Conservation (phyloP, 208 protist genomes). For the Acanthamoeba lugdunensis region DNA sequence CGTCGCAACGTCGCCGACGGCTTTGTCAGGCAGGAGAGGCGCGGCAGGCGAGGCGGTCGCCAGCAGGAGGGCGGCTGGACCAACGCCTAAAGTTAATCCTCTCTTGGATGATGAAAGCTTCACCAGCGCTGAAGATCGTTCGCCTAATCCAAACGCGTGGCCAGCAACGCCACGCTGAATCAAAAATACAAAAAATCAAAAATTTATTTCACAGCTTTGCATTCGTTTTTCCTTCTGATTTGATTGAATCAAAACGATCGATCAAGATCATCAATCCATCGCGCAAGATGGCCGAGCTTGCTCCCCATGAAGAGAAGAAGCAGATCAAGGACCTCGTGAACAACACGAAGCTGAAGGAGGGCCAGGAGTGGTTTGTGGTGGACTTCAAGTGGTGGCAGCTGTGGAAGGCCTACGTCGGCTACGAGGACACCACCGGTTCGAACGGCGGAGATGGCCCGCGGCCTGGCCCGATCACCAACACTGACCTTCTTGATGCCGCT, state of each 20-base stretch:
- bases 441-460: neutral
- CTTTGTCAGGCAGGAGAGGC: conserved; percentile 24
- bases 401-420: conserved; percentile 61
- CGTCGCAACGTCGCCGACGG: conserved; percentile 33
- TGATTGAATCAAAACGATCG: no score
- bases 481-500: neutral
- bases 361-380: conserved; percentile 47
- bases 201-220: neutral
- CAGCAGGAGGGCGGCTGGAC: neutral
- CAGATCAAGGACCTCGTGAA: conserved; percentile 21
- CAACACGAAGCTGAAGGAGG: conserved; percentile 1
- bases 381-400: conserved; percentile 41
- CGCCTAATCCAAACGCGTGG: no score
- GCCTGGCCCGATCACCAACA: conserved; percentile 65
- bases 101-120: no score
- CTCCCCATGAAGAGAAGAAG: conserved; percentile 21
- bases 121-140: no score
- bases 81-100: neutral
- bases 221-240: no score
- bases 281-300: neutral
- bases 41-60: neutral
- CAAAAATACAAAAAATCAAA: neutral
- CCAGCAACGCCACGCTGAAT: no score
- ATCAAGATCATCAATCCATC: no score
- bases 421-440: neutral